Conservation (phyloP, 2,329 filamentous ascomycete species). For the Pezicula neosporulosa region DNA sequence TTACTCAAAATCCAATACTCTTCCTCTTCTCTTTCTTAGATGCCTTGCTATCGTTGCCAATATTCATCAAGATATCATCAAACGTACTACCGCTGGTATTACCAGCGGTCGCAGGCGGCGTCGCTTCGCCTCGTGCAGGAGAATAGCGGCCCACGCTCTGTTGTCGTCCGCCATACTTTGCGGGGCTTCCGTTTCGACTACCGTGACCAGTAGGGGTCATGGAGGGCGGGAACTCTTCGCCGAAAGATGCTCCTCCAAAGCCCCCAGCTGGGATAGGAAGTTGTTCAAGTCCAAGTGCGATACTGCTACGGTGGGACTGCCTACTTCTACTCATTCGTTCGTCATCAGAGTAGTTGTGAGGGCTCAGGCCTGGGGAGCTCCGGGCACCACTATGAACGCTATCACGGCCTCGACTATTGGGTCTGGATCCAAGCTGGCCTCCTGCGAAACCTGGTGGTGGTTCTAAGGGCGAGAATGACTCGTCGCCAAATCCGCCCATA, state of each 20-base stretch:
- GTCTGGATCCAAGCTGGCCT: constrained; percentile 12
- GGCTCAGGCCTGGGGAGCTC: constrained; percentile 2
- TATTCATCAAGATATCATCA: constrained; percentile 1
- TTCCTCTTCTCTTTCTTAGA: background rate
- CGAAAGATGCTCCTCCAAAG: background rate
- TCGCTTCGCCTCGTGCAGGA: background rate
- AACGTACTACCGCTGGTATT: background rate
- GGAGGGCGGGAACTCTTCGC: background rate
- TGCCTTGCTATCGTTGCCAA: background rate
- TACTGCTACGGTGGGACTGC: constrained; percentile 20
- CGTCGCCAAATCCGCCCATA: background rate
- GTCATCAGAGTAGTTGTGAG: background rate
- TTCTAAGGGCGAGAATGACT: constrained; percentile 15
- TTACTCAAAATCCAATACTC: background rate
- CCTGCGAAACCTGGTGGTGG: constrained; percentile 23
- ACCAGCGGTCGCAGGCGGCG: background rate
- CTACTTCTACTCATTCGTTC: constrained; percentile 6
- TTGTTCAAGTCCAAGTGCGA: constrained; percentile 25
- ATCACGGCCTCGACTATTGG: constrained; percentile 10
- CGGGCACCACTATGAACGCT: constrained; percentile 1
- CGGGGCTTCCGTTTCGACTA: background rate
- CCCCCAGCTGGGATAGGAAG: constrained; percentile 17
- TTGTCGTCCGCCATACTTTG: background rate
- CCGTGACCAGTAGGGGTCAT: background rate
- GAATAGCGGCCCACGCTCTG: background rate